Base-by-base conservation (phyloP, 805 yeast species). In the Metschnikowia lunata region DNA sequence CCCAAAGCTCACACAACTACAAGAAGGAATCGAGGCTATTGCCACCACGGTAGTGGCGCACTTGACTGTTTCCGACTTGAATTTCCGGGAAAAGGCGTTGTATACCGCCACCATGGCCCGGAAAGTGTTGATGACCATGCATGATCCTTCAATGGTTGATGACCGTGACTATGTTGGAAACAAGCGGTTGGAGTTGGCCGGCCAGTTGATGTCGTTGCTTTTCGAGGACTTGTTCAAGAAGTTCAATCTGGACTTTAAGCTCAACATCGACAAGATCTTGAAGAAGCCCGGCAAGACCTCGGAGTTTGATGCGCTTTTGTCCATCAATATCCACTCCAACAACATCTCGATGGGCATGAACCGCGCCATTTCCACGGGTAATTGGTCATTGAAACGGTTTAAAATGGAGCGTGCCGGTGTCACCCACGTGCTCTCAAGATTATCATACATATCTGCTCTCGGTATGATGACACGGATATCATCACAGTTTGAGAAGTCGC, bases 351-450 rank as follows among this genome's bases (percentile, higher is more conserved):
- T 85, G 60, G 99, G 99, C 28, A 72, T 93, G 65, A 90, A 89
- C 62, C 78, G 98, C 59, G 97, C 99, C 36, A 93, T 93, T 38
- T 90, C 98, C 12, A 93, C 99, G 0, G 99, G 99, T 56, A 93
- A 93, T 64, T 93, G 99, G 99, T 88, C 97, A 2, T 76, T 93
- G 60, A 93, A 93, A 69, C 85, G 99, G 71, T 93, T 93, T 75
- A 91, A 90, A 83, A 93, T 93, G 99, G 99, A 93, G 69, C 80
- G 99, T 49, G 99, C 99, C 0, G 99, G 99, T 69, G 99, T 93
- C 41, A 93, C 99, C 3, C 99, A 93, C 63, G 97, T 93, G 33
- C 73, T 93, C 44, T 85, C 95, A 47, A 79, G 99, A 60, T 70
- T 93, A 46, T 86, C 96, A 15, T 93, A 88, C 63, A 91, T 93